Conservation (phyloP, 23 red algal species). For the Gracilaria domingensis region DNA sequence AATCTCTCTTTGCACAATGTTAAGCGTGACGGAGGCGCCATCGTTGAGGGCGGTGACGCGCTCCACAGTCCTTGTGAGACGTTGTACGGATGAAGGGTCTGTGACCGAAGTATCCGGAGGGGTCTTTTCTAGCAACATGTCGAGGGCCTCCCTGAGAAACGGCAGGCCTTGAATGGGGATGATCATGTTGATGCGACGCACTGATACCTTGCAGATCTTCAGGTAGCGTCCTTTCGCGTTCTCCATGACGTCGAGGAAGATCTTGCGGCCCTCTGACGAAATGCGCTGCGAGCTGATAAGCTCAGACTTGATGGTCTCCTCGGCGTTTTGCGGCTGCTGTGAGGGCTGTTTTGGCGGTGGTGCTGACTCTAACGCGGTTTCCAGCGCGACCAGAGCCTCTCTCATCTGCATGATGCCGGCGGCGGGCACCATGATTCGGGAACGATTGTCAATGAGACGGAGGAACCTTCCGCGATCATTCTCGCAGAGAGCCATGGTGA, state of each 20-base stretch:
- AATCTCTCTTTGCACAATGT: constrained; percentile 69
- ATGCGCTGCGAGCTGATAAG: constrained; percentile 60
- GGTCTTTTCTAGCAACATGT: constrained; percentile 64
- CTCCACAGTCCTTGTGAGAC: constrained; percentile 57
- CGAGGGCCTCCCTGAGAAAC: constrained; percentile 39
- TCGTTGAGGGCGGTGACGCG: constrained; percentile 50
- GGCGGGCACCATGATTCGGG: constrained; percentile 54
- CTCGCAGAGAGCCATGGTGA: constrained; percentile 67
- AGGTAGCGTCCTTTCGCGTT: constrained; percentile 82
- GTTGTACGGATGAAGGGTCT: constrained; percentile 62
- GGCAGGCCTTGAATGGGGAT: constrained; percentile 44
- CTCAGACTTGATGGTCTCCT: constrained; percentile 51
- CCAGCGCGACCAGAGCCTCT: constrained; percentile 49
- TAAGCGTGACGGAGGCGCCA: constrained; percentile 51
- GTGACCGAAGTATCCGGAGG: constrained; percentile 62
- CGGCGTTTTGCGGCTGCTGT: background rate
- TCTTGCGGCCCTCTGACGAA: constrained; percentile 72
- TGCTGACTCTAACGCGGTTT: constrained; percentile 15
- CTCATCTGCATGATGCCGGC: constrained; percentile 65
- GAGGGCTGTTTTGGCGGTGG: constrained; percentile 10
- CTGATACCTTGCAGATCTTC: constrained; percentile 78
- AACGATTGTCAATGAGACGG: constrained; percentile 51
- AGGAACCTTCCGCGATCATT: constrained; percentile 77
- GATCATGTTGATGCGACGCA: constrained; percentile 65
- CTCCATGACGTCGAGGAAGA: constrained; percentile 82